phyloP scores from a whole-genome alignment of 164 flowering plant species.

The Warburgia ugandensis region DNA sequence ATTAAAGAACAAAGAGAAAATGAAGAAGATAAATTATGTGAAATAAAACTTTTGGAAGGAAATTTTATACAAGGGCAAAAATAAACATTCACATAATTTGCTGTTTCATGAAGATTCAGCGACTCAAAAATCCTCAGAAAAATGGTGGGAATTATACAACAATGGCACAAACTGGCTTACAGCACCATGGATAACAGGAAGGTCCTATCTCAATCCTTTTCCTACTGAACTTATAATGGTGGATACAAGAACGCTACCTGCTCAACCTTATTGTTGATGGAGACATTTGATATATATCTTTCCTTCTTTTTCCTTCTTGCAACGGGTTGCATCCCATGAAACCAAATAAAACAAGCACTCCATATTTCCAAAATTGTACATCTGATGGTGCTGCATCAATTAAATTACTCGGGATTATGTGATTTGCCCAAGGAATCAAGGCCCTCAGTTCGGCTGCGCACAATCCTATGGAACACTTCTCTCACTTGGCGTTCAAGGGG shows the following conservation, averaged over 20 bases:
- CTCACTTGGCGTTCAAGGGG: conserved; percentile 82
- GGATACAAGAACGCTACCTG: conserved; percentile 10
- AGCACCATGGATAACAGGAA: conserved; percentile 2
- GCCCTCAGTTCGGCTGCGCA: conserved; percentile 70
- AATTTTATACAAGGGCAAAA: background rate
- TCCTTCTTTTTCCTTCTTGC: background rate
- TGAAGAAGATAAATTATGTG: background rate
- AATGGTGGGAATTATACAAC: conserved; percentile 4
- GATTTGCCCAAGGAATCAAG: conserved; percentile 51
- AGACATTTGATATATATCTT: background rate
- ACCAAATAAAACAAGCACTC: background rate
- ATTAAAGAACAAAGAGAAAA: background rate
- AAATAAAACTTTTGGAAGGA: too few species aligned
- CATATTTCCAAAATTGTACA: background rate
- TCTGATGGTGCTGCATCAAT: background rate
- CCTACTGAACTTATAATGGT: background rate
- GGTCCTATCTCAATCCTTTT: background rate
- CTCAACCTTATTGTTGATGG: conserved; percentile 7
- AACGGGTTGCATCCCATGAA: conserved; percentile 2
- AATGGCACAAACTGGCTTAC: background rate
- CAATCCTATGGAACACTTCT: conserved; percentile 78
- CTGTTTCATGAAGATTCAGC: background rate
- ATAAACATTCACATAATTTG: background rate
- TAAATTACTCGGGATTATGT: conserved; percentile 25
- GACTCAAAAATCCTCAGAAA: background rate